Conservation (phyloP, 2,329 filamentous ascomycete species). For the Polychaeton citri region DNA sequence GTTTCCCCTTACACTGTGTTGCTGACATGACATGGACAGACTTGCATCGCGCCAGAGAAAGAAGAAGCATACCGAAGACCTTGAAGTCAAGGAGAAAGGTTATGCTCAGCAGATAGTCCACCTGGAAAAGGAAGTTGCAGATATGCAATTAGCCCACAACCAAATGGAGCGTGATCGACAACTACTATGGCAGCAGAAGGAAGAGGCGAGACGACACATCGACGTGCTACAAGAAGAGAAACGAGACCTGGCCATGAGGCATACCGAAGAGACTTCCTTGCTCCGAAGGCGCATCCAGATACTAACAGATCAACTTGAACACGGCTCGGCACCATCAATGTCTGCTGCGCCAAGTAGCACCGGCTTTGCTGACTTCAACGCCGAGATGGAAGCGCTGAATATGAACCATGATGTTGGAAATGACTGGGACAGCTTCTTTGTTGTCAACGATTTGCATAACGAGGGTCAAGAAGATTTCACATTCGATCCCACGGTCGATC, state of each 20-base stretch:
- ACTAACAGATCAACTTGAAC: slow-evolving; percentile 57
- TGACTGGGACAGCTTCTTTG: slow-evolving; percentile 70
- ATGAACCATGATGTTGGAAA: slow-evolving; percentile 46
- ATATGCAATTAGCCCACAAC: slow-evolving; percentile 44
- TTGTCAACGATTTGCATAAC: slow-evolving; percentile 44
- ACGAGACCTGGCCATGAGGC: slow-evolving; percentile 74
- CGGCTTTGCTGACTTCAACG: slow-evolving; percentile 57
- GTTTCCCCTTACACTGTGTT: slow-evolving; percentile 28
- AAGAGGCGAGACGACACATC: slow-evolving; percentile 62
- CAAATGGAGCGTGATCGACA: slow-evolving; percentile 17
- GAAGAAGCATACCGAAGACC: slow-evolving; percentile 93
- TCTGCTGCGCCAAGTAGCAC: slow-evolving; percentile 42
- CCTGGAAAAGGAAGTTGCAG: slow-evolving; percentile 63
- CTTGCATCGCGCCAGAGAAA: slow-evolving; percentile 95
- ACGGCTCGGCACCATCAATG: slow-evolving; percentile 28
- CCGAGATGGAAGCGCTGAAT: slow-evolving; percentile 69
- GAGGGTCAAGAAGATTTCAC: slow-evolving; percentile 36
- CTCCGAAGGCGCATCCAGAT: slow-evolving; percentile 85
- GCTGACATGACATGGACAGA: slow-evolving; percentile 38
- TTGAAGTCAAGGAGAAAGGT: slow-evolving; percentile 94
- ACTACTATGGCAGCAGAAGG: slow-evolving; percentile 53
- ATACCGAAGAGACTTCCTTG: slow-evolving; percentile 82
- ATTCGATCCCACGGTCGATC: slow-evolving; percentile 32
- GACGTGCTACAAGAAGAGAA: slow-evolving; percentile 72
- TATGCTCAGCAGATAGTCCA: slow-evolving; percentile 63